Percentiles rank a stretch among this genome's conserved stretches.
Conservation (phyloP, 768 basidiomycete species). For the Tulasnella sp. region DNA sequence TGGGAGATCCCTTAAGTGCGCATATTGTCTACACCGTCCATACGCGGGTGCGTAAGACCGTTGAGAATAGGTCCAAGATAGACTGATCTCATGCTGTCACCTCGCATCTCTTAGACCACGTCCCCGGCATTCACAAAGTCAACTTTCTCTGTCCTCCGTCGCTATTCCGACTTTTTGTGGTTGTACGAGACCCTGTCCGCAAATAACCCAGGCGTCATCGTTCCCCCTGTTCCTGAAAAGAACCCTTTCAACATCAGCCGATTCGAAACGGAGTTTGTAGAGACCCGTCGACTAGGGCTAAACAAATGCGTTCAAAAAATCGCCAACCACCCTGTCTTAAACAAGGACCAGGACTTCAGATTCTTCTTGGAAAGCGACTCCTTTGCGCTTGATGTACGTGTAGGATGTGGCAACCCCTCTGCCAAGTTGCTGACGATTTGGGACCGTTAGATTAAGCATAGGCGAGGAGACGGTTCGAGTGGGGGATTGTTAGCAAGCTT, state of each 20-base stretch:
- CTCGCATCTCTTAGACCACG: constrained; percentile 45
- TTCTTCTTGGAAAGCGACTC: constrained; percentile 90
- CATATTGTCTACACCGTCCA: constrained; percentile 97
- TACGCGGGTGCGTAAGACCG: constrained; percentile 43
- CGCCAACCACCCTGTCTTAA: constrained; percentile 81
- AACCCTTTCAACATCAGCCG: constrained; percentile 63
- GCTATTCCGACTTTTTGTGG: constrained; percentile 98
- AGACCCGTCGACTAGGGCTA: constrained; percentile 69
- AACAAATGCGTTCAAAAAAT: constrained; percentile 90
- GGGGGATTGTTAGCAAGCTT: constrained; percentile 78
- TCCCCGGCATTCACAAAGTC: constrained; percentile 75
- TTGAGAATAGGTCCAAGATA: background rate
- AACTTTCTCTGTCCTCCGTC: constrained; percentile 85
- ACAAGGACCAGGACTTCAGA: constrained; percentile 77
- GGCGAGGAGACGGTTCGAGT: constrained; percentile 61
- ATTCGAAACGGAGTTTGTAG: constrained; percentile 86
- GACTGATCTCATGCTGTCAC: constrained; percentile 9
- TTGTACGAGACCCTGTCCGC: constrained; percentile 73
- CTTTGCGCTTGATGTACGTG: constrained; percentile 76
- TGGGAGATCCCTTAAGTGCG: constrained; percentile 88
- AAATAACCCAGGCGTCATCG: constrained; percentile 95
- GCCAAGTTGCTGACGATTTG: background rate
- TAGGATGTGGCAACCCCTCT: background rate
- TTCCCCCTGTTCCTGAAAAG: constrained; percentile 95
- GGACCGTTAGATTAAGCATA: constrained; percentile 63